phyloP scores from a whole-genome alignment of 306 rosid genomes.

The Cucurbita moschata region DNA sequence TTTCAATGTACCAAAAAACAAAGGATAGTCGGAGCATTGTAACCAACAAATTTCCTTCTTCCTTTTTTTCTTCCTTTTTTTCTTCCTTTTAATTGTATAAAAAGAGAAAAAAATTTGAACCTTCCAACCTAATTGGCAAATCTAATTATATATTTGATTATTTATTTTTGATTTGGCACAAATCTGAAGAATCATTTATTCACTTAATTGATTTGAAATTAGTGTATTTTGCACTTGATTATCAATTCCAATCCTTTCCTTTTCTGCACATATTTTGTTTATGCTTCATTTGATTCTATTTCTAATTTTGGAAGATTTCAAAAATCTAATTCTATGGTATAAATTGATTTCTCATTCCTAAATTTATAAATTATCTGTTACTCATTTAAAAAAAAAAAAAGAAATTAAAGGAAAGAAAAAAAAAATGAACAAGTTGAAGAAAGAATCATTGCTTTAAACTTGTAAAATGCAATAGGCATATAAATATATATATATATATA shows the following conservation, averaged over 20 bases:
- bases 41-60: conserved; percentile 7
- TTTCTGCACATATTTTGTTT: background rate
- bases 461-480: background rate
- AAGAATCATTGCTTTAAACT: background rate
- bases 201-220: too few species aligned
- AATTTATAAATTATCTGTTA: too few species aligned
- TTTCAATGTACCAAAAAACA: conserved; percentile 68
- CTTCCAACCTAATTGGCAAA: too few species aligned
- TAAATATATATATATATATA: background rate
- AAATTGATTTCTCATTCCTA: background rate
- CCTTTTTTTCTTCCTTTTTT: background rate
- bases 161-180: background rate
- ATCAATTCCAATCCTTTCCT: background rate
- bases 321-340: background rate
- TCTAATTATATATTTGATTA: background rate
- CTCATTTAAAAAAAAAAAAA: too few species aligned
- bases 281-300: background rate
- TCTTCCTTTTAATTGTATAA: background rate
- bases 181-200: too few species aligned
- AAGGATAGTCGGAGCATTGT: conserved; percentile 82
- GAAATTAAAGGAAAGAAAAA: background rate
- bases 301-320: background rate
- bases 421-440: background rate
- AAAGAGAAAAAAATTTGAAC: too few species aligned
- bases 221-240: too few species aligned